These are phyloP conservation scores for Pyricularia sp. DNA, from an alignment of 2,329 filamentous ascomycete genomes.

Conservation along the genomic window DNA sequence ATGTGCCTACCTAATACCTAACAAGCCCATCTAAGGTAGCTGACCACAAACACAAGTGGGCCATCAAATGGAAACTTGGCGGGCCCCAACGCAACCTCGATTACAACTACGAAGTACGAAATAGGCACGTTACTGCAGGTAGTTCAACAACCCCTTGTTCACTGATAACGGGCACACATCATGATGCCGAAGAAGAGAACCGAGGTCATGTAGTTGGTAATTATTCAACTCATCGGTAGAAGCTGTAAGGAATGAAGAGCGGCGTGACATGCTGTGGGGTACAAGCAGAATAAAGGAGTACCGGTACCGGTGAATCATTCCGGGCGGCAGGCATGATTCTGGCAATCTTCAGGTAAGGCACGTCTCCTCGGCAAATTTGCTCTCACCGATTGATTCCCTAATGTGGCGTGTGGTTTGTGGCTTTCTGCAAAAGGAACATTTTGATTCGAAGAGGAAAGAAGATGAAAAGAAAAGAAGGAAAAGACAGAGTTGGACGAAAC, in stretches of 20 bases:
- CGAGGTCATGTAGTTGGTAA: background rate
- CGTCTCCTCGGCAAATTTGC: background rate
- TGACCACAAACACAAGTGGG: background rate
- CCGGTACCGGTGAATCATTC: too few relatives aligned
- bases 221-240: background rate
- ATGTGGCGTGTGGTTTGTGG: background rate
- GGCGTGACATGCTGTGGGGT: background rate
- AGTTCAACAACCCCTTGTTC: background rate
- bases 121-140: background rate
- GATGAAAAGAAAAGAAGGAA: background rate
- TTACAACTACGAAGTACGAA: background rate
- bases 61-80: background rate
- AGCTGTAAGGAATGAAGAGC: background rate
- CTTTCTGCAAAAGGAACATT: background rate
- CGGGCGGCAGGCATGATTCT: background rate
- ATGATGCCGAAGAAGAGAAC: background rate
- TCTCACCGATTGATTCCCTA: background rate
- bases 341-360: background rate
- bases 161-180: background rate
- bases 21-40: background rate
- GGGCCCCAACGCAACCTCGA: background rate
- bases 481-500: background rate
- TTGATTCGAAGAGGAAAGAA: background rate
- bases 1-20: background rate
- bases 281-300: background rate